These are phyloP conservation scores for Centella asiatica DNA, from an alignment of 129 eudicot species.

Conservation along the genomic window DNA sequence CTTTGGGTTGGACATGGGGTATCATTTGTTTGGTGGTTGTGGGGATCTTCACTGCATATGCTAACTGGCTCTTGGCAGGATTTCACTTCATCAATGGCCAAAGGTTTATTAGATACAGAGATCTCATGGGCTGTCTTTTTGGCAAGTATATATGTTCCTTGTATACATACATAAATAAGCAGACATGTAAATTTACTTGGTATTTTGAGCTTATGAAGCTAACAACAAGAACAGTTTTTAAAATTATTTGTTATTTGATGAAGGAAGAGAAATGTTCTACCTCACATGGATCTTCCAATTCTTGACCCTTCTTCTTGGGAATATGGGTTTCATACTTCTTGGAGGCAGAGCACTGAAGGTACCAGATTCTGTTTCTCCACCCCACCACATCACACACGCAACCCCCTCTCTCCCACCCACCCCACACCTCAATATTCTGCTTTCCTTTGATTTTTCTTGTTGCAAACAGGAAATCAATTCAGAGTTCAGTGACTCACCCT, in stretches of 20 bases:
- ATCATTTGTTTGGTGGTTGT: slow-evolving; percentile 25
- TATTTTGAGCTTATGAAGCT: not conserved
- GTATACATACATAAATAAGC: too few relatives aligned
- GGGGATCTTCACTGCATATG: slow-evolving; percentile 35
- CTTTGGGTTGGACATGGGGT: slow-evolving; percentile 55
- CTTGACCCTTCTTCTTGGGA: slow-evolving; percentile 35
- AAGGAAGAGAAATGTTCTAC: slow-evolving; percentile 39
- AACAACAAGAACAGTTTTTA: not conserved
- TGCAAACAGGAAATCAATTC: slow-evolving; percentile 37
- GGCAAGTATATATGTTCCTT: slow-evolving; percentile 33
- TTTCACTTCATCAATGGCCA: slow-evolving; percentile 45
- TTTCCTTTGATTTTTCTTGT: not conserved
- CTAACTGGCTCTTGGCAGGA: slow-evolving; percentile 47
- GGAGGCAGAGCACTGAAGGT: slow-evolving; percentile 58
- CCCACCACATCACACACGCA: not conserved
- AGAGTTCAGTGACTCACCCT: slow-evolving; percentile 36
- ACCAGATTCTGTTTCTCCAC: not conserved
- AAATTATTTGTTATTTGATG: slow-evolving; percentile 8
- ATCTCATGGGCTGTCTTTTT: slow-evolving; percentile 43
- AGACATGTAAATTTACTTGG: too few relatives aligned
- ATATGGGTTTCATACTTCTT: slow-evolving; percentile 53
- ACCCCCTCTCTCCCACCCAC: too few relatives aligned
- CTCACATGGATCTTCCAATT: slow-evolving; percentile 44
- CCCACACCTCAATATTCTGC: too few relatives aligned
- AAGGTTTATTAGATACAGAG: slow-evolving; percentile 52